Evolutionary conservation across 2,329 filamentous ascomycete species (phyloP), one percentile per base, ranked within the genome.

Genomic region (Berkeleyomyces rouxiae): DNA sequence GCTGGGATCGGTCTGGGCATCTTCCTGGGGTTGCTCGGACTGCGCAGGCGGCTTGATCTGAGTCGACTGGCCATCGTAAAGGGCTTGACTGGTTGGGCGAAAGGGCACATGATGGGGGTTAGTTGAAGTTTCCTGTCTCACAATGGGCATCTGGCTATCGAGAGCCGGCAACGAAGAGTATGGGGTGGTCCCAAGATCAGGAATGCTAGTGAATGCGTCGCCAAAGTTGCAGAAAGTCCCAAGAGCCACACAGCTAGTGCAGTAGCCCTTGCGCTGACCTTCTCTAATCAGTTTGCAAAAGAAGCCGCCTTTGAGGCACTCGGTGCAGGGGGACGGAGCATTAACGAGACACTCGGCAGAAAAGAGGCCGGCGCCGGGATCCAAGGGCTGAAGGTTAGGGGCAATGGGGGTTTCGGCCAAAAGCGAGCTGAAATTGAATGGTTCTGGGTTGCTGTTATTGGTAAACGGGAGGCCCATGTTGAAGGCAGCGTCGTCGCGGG

Each of bases 211-310:
- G 42, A 47, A 57, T 42, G 46, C n/a, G 31, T 60, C 67, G 31
- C 75, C 79, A 65, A 84, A 79, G 71, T 81, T 85, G 71, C 82
- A 85, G 44, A 78, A 75, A 67, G 78, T 74, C n/a, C 76, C 75
- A 42, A 84, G 72, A 11, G 82, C 82, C 55, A 84, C 80, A 67
- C 82, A 85, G 67, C 77, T 82, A 39, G 82, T 84, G 68, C 82
- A 85, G 66, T 80, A 83, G 64, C 80, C 80, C 70, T 77, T 80
- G 69, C 80, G 78, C 67, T 76, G 74, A 77, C 81, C 82, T 71
- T 84, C 82, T 42, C 76, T 71, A 64, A 84, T 81, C 42, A 74
- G 76, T 71, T 84, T 85, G 76, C 82, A 85, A 49, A 81, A 75
- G 68, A 80, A 83, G 42, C 78, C 76, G 55, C 77, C 77, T 3